A percentile compares a stretch with the other conserved stretches of the same genome.
Conservation (phyloP, 345 rosid genomes). For the Salix arbutifolia region DNA sequence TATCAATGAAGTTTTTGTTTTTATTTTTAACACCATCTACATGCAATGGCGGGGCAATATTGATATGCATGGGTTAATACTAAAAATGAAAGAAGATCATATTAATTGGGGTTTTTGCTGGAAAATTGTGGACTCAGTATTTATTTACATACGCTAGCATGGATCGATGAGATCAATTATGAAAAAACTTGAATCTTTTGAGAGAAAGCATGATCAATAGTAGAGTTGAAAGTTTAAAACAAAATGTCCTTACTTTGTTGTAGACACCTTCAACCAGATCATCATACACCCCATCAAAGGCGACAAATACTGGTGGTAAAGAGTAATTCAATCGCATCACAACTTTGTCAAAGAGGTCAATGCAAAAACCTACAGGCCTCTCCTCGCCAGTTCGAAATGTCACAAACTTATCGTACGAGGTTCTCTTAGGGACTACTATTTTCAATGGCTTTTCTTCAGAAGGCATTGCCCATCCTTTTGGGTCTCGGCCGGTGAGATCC, state of each 20-base stretch:
- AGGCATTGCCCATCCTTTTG: conserved; percentile 45
- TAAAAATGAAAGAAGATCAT: background rate
- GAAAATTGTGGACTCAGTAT: no score
- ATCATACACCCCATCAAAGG: conserved; percentile 36
- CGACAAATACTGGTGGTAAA: conserved; percentile 25
- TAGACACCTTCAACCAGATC: conserved; percentile 32
- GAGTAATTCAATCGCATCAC: conserved; percentile 2
- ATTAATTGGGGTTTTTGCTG: no score
- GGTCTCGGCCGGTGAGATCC: conserved; percentile 8
- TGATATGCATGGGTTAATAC: background rate
- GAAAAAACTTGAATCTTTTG: background rate
- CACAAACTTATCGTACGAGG: conserved; percentile 40
- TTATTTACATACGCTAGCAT: background rate
- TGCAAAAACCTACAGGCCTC: conserved; percentile 43
- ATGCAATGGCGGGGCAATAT: no score
- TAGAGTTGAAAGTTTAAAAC: background rate
- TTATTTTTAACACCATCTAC: no score
- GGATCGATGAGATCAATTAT: background rate
- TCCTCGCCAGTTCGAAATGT: conserved; percentile 16
- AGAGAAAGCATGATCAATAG: background rate
- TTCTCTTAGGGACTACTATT: conserved; percentile 43
- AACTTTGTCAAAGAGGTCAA: conserved; percentile 36
- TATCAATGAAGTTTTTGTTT: no score
- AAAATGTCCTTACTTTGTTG: conserved; percentile 38
- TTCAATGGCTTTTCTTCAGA: conserved; percentile 22